Conservation (phyloP, 805 yeast genomes). For the Metschnikowia sp. region DNA sequence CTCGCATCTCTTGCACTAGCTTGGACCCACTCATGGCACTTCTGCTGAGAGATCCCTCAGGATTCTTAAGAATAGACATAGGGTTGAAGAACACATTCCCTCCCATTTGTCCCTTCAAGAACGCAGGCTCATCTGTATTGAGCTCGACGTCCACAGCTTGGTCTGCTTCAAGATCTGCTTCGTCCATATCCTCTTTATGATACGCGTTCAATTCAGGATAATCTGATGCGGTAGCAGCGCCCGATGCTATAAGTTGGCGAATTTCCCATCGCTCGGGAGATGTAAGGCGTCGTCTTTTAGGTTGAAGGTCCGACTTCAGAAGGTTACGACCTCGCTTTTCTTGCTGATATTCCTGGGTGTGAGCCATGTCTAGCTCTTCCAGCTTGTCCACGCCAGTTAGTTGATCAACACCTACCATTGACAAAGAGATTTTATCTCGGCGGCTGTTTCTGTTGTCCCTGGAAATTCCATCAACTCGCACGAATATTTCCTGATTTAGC, state of each 20-base stretch:
- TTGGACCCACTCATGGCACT: slow-evolving; percentile 75
- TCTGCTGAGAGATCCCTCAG: slow-evolving; percentile 74
- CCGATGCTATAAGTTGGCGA: slow-evolving; percentile 76
- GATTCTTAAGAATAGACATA: slow-evolving; percentile 59
- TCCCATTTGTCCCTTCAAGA: slow-evolving; percentile 55
- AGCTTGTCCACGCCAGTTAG: slow-evolving; percentile 47
- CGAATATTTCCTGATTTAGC: slow-evolving; percentile 61
- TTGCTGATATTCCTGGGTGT: not conserved
- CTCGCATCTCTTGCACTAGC: slow-evolving; percentile 62
- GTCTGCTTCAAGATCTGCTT: slow-evolving; percentile 27
- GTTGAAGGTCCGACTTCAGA: slow-evolving; percentile 6
- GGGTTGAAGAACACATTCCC: slow-evolving; percentile 42
- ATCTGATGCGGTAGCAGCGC: slow-evolving; percentile 64
- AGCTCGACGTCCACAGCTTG: slow-evolving; percentile 71
- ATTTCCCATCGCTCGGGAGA: slow-evolving; percentile 93
- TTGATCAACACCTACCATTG: slow-evolving; percentile 75
- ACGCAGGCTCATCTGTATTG: slow-evolving; percentile 65
- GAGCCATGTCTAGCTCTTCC: slow-evolving; percentile 17
- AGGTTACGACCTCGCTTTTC: slow-evolving; percentile 14
- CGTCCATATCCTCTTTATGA: slow-evolving; percentile 20
- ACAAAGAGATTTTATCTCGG: slow-evolving; percentile 45
- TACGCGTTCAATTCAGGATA: slow-evolving; percentile 53
- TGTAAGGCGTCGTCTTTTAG: slow-evolving; percentile 46
- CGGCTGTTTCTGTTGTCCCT: slow-evolving; percentile 6
- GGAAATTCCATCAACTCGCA: slow-evolving; percentile 43